A percentile compares a stretch with the other conserved stretches of the same genome.
These are phyloP conservation scores for Trametes elegans DNA, from an alignment of 768 basidiomycete species.

Conservation along the genomic window DNA sequence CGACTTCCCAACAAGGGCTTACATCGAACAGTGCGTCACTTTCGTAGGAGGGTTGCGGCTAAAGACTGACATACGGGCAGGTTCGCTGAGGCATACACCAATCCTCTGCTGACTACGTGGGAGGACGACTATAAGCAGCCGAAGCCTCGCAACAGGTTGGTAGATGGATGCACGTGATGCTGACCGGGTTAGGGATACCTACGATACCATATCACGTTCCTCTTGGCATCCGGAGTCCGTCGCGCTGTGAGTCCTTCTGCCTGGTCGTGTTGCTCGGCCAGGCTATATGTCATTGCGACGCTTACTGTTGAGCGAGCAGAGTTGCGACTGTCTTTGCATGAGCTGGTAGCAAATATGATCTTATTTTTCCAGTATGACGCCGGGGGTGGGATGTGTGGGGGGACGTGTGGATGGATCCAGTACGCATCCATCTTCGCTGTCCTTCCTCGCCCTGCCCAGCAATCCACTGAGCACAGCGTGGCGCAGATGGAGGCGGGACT, in stretches of 20 bases:
- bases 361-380: not conserved
- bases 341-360: not conserved
- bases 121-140: slow-evolving; percentile 41
- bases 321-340: not conserved
- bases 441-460: too few species aligned
- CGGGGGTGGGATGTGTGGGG: too few species aligned
- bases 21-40: slow-evolving; percentile 63
- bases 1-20: slow-evolving; percentile 69
- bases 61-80: slow-evolving; percentile 28
- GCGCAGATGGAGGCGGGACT: not conserved
- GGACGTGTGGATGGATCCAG: too few species aligned
- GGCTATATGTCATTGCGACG: too few species aligned
- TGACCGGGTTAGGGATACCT: too few species aligned
- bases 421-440: too few species aligned
- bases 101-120: slow-evolving; percentile 57
- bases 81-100: slow-evolving; percentile 68
- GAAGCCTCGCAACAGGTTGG: slow-evolving; percentile 20
- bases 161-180: not conserved
- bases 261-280: too few species aligned
- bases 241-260: too few species aligned
- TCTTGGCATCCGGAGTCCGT: too few species aligned
- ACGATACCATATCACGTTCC: too few species aligned
- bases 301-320: not conserved
- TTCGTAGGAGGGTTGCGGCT: not conserved
- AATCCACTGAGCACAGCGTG: not conserved